Percentiles rank a stretch among this genome's conserved stretches.
These are phyloP conservation scores for Blastomyces percursus DNA, from an alignment of 2,329 filamentous ascomycete species.

Conservation along the genomic window DNA sequence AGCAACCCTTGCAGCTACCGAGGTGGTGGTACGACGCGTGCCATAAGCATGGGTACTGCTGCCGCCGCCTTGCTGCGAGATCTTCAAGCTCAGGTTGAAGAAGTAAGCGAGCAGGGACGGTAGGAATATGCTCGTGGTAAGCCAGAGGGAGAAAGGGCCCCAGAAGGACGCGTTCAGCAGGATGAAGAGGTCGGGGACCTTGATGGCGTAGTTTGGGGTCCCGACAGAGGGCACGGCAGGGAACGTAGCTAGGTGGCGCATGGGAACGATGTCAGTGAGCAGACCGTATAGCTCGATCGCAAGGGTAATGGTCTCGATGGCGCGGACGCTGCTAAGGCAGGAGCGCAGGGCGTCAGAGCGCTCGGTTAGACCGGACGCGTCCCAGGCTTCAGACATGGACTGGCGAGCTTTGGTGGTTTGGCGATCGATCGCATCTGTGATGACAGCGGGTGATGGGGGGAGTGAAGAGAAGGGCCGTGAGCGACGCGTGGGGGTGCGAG, in stretches of 20 bases:
- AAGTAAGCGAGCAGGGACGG: conserved; percentile 72
- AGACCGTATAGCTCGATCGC: conserved; percentile 61
- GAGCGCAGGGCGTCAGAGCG: conserved; percentile 53
- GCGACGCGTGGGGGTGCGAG: conserved; percentile 29
- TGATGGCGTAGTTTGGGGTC: conserved; percentile 50
- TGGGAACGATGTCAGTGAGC: conserved; percentile 58
- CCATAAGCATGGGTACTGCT: conserved; percentile 15
- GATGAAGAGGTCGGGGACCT: conserved; percentile 69
- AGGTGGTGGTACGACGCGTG: conserved; percentile 18
- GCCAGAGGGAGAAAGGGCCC: conserved; percentile 69
- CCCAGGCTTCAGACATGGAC: conserved; percentile 26
- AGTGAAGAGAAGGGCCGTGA: conserved; percentile 48
- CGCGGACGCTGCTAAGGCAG: conserved; percentile 56
- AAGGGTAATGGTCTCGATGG: conserved; percentile 55
- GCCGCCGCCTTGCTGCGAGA: conserved; percentile 16
- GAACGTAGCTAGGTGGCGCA: conserved; percentile 61
- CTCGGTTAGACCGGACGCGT: conserved; percentile 27
- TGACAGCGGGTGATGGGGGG: conserved; percentile 67
- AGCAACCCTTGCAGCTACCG: conserved; percentile 39
- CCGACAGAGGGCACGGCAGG: conserved; percentile 49
- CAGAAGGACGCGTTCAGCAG: conserved; percentile 71
- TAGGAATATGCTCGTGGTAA: conserved; percentile 57
- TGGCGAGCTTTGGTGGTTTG: conserved; percentile 35
- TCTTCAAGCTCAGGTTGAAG: conserved; percentile 65
- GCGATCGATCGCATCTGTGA: conserved; percentile 65